Base-by-base conservation (phyloP, 345 rosid genomes). In the Aegle marmelos region DNA sequence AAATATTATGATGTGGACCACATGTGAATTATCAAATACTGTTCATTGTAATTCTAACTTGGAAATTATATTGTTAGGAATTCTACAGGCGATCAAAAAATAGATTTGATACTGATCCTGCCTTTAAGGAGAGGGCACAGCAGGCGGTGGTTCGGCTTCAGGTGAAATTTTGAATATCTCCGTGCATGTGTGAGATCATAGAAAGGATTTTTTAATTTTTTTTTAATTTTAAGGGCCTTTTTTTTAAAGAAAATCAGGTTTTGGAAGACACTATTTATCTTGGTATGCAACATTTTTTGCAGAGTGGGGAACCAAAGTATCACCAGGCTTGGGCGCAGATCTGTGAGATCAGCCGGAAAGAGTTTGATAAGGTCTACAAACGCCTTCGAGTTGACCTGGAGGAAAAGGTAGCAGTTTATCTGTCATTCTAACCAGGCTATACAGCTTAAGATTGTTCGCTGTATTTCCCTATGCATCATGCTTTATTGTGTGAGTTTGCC, bases 71-170 rank as follows among this genome's bases (percentile, higher is more conserved):
- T 61, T 79, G 37, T 27, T 80, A 96, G 99, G 75, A 86, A 74
- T 94, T 96, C 80, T 96, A 96, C 75, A 94, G 91, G 84, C 87
- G 80, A 84, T 94, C 99, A 66, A 96, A 96, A 79, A 82, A 33
- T 71, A 90, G 87, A 82, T 96, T 96, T 78, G 99, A 94, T 78
- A 9, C 33, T 27, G 99, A 92, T 83, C 72, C 87, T 3, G 89
- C 33, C 31, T 96, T 96, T 76, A 94, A 92, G 91, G 95, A 94
- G 80, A 89, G 85, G 84, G 99, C 99, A 70, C 98, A 94, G 60
- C 86, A 82, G 83, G 99, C 96, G 50, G 99, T 96, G 63, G 99
- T 96, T 82, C 91, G 82, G 28, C 97, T 96, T 61, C 98, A 95
- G 99, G 99, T 95, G 67, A 45, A 45, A 13, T 45, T 45, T 45